Evolutionary conservation across 2,329 filamentous ascomycete genomes (phyloP).

Genomic region (Blastomyces gilchristii): DNA sequence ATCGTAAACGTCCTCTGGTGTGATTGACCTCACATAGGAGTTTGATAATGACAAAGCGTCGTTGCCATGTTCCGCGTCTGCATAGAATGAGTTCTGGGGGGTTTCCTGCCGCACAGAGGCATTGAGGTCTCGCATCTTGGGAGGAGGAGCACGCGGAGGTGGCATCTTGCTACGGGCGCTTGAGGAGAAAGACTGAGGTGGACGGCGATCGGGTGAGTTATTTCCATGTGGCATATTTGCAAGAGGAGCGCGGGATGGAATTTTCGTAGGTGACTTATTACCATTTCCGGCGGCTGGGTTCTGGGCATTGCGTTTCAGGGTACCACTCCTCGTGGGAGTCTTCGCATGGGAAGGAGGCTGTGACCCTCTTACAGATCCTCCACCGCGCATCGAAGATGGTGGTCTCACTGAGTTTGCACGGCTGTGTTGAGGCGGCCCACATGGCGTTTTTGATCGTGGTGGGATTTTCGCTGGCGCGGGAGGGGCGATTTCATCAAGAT

Average conservation of each 20-base stretch:
- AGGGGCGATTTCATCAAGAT: slow-evolving; percentile 67
- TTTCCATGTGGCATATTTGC: slow-evolving; percentile 42
- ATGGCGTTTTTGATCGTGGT: slow-evolving; percentile 41
- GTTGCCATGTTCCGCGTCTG: slow-evolving; percentile 41
- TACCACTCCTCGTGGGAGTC: slow-evolving; percentile 35
- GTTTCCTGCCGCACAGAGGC: slow-evolving; percentile 40
- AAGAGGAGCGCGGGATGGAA: slow-evolving; percentile 39
- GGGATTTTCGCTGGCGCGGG: slow-evolving; percentile 59
- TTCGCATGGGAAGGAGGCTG: slow-evolving; percentile 37
- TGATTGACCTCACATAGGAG: slow-evolving; percentile 47
- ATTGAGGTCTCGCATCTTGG: slow-evolving; percentile 82
- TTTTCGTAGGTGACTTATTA: slow-evolving; percentile 39
- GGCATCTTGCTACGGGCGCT: slow-evolving; percentile 42
- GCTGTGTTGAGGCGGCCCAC: slow-evolving; percentile 23
- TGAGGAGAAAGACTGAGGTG: slow-evolving; percentile 30
- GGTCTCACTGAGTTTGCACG: slow-evolving; percentile 22
- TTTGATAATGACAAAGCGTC: slow-evolving; percentile 32
- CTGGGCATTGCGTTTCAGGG: slow-evolving; percentile 31
- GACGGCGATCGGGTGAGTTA: slow-evolving; percentile 70
- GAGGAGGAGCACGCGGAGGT: slow-evolving; percentile 59
- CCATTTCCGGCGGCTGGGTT: slow-evolving; percentile 4
- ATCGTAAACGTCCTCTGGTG: slow-evolving; percentile 78
- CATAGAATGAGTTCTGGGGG: slow-evolving; percentile 19
- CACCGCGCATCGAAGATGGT: slow-evolving; percentile 25
- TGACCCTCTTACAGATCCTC: slow-evolving; percentile 31